Evolutionary conservation across 805 yeast species (phyloP).

Genomic region (Pichia phayaonensis): DNA sequence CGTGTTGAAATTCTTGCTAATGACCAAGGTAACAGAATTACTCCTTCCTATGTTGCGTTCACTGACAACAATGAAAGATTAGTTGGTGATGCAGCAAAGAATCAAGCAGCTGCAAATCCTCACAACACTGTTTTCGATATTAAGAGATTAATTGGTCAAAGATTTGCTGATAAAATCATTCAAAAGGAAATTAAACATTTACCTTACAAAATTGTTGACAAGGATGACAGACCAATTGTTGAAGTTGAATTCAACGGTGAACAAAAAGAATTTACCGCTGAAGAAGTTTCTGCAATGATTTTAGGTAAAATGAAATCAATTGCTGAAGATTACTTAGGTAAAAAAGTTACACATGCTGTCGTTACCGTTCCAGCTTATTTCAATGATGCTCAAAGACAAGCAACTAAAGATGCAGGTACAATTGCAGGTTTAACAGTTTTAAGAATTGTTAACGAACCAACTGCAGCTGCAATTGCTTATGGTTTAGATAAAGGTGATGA

Average conservation of each 20-base stretch:
- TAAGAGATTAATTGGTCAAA: slow-evolving; percentile 87
- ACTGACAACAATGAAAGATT: slow-evolving; percentile 83
- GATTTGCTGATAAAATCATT: slow-evolving; percentile 73
- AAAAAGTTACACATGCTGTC: slow-evolving; percentile 79
- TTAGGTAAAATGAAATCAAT: slow-evolving; percentile 85
- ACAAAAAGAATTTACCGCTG: slow-evolving; percentile 80
- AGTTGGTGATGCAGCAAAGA: slow-evolving; percentile 97
- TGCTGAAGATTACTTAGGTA: slow-evolving; percentile 86
- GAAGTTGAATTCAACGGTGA: slow-evolving; percentile 87
- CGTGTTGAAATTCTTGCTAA: slow-evolving; percentile 92
- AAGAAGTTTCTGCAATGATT: slow-evolving; percentile 91
- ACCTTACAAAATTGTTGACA: slow-evolving; percentile 76
- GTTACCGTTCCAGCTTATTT: slow-evolving; percentile 92
- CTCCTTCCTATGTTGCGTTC: slow-evolving; percentile 95
- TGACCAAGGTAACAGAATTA: slow-evolving; percentile 98
- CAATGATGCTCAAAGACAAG: slow-evolving; percentile 92
- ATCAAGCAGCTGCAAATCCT: slow-evolving; percentile 97
- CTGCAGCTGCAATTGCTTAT: slow-evolving; percentile 97
- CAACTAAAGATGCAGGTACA: slow-evolving; percentile 88
- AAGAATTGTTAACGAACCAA: slow-evolving; percentile 89
- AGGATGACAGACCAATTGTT: slow-evolving; percentile 80
- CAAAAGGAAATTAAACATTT: slow-evolving; percentile 76
- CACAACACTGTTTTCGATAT: slow-evolving; percentile 90
- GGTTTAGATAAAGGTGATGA: slow-evolving; percentile 78
- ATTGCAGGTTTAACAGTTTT: slow-evolving; percentile 85